Evolutionary conservation across 495 filamentous ascomycete species (phyloP), one percentile per base, ranked within the genome.

Genomic region (Tuber indicum): DNA sequence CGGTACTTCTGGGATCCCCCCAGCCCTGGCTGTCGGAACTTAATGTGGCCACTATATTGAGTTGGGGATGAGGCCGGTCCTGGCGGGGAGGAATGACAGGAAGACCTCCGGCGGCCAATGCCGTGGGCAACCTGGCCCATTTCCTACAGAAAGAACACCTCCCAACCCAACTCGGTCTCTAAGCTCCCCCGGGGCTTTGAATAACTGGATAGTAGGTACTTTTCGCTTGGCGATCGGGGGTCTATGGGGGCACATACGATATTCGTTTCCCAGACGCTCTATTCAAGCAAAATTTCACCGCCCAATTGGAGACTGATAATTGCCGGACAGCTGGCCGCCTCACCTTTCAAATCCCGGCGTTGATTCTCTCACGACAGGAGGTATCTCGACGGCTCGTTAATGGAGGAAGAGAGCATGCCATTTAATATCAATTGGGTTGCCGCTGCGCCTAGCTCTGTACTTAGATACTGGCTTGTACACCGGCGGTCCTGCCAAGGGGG

Each of bases 401-500:
- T 8, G 16, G n/a, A n/a, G 14, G 16, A 58, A n/a, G 14, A 23
- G 26, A 43, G 41, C 36, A 70, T 87, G 87, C 84, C 88, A 1
- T 89, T 88, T 72, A 87, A 88, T 71, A 85, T 88, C 49, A 85
- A 87, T 82, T 85, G 87, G 12, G 84, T 87, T 45, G 83, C 88
- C 70, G 85, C 84, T 1, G 78, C 87, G 16, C 86, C 87, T 6
- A 83, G 88, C 23, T 84, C 85, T 72, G 87, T 91, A 17, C 85
- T 85, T 9, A 88, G 89, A 2, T 91, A 88, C 83, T 87, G 90
- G 71, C 77, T 91, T 91, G 45, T 85, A 91, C 41, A 90, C 90
- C 1, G 89, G 91, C 75, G 86, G 90, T 0, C 90, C 89, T 0
- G 86, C 89, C 75, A 91, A 82, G 77, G 83, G 83, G 45, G 84